Evolutionary conservation across 2,329 filamentous ascomycete species (phyloP).

Genomic region (Shiraia bambusicola): DNA sequence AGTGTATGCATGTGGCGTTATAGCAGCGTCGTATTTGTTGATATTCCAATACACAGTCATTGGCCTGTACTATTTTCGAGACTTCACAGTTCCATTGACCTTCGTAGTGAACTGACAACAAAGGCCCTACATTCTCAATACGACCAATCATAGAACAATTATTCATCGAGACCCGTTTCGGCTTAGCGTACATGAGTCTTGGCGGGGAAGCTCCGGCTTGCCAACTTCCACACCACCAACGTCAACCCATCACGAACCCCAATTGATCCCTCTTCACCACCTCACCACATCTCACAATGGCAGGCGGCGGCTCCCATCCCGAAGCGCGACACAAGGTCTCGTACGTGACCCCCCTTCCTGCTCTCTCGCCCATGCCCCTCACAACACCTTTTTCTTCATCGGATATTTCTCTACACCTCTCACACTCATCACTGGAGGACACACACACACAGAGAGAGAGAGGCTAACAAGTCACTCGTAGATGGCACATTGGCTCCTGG

Average conservation of each 20-base stretch:
- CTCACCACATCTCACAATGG: conserved; percentile 28
- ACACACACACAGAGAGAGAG: conserved; percentile 1
- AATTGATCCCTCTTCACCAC: conserved; percentile 20
- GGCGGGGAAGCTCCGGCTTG: conserved; percentile 15
- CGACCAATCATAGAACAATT: conserved; percentile 7
- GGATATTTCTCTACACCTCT: conserved; percentile 5
- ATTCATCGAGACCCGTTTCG: conserved; percentile 1
- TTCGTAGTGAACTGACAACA: no score
- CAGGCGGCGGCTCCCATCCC: conserved; percentile 31
- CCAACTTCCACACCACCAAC: conserved; percentile 17
- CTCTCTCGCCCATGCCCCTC: conserved; percentile 6
- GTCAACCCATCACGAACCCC: conserved; percentile 18
- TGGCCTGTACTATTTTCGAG: no score
- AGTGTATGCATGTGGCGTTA: no score
- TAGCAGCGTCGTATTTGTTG: no score
- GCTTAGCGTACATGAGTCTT: conserved; percentile 5
- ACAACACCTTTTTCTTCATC: conserved; percentile 5
- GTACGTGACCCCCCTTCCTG: conserved; percentile 22
- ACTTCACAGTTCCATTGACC: no score
- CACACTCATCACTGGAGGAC: conserved; percentile 8
- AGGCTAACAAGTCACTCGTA: conserved; percentile 21
- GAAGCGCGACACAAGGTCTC: conserved; percentile 30
- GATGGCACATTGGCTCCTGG: conserved; percentile 43
- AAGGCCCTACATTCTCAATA: no score
- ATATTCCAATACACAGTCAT: neutral